phyloP scores from a whole-genome alignment of 345 rosid species.

The Citrus medica region DNA sequence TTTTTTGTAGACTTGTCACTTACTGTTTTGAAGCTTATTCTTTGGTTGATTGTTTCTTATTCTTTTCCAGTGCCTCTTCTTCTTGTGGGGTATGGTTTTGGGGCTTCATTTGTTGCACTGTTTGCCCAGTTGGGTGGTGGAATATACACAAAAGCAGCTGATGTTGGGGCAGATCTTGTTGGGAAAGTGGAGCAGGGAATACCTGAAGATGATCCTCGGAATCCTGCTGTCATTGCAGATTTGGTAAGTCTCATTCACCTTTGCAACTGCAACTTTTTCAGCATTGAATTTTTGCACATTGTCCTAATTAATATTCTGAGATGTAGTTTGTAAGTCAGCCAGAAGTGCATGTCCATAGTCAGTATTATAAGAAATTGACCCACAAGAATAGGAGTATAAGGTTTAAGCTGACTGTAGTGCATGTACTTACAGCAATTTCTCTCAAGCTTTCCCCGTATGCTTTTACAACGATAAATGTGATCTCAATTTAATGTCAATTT shows the following conservation, averaged over 20 bases:
- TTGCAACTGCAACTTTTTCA: background rate
- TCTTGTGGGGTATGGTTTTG: slow-evolving; percentile 98
- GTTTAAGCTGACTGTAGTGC: background rate
- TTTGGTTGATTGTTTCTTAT: slow-evolving; percentile 18
- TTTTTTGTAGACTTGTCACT: background rate
- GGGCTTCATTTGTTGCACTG: slow-evolving; percentile 98
- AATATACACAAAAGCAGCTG: slow-evolving; percentile 98
- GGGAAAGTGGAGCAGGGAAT: slow-evolving; percentile 99
- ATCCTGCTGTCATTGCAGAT: slow-evolving; percentile 99
- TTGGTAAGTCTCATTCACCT: slow-evolving; percentile 49
- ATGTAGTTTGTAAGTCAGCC: background rate
- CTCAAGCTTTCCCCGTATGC: background rate
- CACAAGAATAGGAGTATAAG: background rate
- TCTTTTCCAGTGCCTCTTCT: slow-evolving; percentile 87
- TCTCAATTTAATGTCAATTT: background rate
- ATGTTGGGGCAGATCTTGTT: slow-evolving; percentile 99
- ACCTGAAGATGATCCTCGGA: slow-evolving; percentile 99
- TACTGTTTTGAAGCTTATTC: slow-evolving; percentile 2
- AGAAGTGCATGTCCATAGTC: background rate
- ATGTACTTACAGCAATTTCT: background rate
- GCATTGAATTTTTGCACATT: background rate
- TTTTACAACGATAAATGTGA: background rate
- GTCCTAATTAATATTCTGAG: background rate
- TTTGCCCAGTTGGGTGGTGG: slow-evolving; percentile 99
- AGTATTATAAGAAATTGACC: too few species aligned